A percentile compares a stretch with the other conserved stretches of the same genome.
phyloP scores from a whole-genome alignment of 805 yeast genomes.

The Candida gorgasii region DNA sequence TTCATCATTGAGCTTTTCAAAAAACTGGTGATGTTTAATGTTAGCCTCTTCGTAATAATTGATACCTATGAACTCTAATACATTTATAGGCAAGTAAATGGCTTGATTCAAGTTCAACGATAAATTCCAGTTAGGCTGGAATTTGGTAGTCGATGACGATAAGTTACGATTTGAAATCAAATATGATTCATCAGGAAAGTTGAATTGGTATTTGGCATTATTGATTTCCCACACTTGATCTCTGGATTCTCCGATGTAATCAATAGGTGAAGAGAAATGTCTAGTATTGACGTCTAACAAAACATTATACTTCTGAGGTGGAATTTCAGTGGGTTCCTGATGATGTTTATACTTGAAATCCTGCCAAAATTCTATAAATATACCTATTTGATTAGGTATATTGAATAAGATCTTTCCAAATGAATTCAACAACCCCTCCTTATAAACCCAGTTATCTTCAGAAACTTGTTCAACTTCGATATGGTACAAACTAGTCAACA shows the following conservation, averaged over 20 bases:
- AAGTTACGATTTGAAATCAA: neutral
- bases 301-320: constrained; percentile 20
- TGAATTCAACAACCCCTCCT: constrained; percentile 23
- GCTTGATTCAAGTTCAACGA: constrained; percentile 26
- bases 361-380: constrained; percentile 38
- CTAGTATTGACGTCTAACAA: constrained; percentile 23
- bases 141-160: constrained; percentile 1
- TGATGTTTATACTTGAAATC: constrained; percentile 31
- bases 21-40: constrained; percentile 5
- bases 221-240: constrained; percentile 25
- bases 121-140: constrained; percentile 24
- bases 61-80: constrained; percentile 33
- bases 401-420: constrained; percentile 33
- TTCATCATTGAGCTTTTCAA: constrained; percentile 14
- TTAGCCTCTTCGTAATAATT: constrained; percentile 5
- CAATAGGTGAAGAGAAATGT: constrained; percentile 14
- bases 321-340: constrained; percentile 21
- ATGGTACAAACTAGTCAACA: constrained; percentile 26
- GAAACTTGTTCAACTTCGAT: constrained; percentile 19
- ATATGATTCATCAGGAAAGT: constrained; percentile 16
- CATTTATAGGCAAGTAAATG: constrained; percentile 26
- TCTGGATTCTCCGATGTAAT: constrained; percentile 23
- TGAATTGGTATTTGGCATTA: constrained; percentile 20
- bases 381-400: constrained; percentile 30
- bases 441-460: constrained; percentile 20